Percentiles rank a stretch among this genome's conserved stretches.
Conservation (phyloP, 345 rosid species). For the Rhodamnia rubescens region DNA sequence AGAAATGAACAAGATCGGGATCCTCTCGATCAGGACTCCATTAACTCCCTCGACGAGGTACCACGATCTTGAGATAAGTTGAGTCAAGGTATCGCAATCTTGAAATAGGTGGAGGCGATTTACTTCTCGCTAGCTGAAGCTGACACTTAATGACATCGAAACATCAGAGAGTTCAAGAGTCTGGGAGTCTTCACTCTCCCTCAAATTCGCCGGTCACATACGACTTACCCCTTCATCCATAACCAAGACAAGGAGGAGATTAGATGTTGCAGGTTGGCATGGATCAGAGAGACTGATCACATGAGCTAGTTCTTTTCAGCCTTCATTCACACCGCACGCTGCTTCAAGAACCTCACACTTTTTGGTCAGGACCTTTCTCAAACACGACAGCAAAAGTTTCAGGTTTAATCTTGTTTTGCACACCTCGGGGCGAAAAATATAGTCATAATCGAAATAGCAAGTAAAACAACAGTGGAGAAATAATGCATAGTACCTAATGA, state of each 20-base stretch:
- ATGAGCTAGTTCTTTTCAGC: background rate
- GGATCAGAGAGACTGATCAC: background rate
- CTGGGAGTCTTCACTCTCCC: background rate
- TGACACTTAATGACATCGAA: background rate
- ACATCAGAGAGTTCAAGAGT: background rate
- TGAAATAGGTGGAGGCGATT: background rate
- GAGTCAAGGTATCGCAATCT: background rate
- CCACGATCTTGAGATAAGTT: background rate
- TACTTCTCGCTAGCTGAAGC: background rate
- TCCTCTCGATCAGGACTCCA: background rate
- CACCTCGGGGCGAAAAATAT: background rate
- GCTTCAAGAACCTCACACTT: background rate
- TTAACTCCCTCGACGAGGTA: background rate
- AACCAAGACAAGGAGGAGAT: background rate
- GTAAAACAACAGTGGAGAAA: background rate
- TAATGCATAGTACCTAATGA: background rate
- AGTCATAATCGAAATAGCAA: background rate
- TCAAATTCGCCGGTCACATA: background rate
- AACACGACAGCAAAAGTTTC: background rate
- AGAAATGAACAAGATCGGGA: background rate
- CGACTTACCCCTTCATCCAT: background rate
- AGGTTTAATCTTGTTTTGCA: background rate
- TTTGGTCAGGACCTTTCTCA: background rate
- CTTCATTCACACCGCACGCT: background rate
- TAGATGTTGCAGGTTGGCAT: background rate